A percentile compares a stretch with the other conserved stretches of the same genome.
These are phyloP conservation scores for Beauveria scarabaeidicola DNA, from an alignment of 2,329 filamentous ascomycete genomes.

Conservation along the genomic window DNA sequence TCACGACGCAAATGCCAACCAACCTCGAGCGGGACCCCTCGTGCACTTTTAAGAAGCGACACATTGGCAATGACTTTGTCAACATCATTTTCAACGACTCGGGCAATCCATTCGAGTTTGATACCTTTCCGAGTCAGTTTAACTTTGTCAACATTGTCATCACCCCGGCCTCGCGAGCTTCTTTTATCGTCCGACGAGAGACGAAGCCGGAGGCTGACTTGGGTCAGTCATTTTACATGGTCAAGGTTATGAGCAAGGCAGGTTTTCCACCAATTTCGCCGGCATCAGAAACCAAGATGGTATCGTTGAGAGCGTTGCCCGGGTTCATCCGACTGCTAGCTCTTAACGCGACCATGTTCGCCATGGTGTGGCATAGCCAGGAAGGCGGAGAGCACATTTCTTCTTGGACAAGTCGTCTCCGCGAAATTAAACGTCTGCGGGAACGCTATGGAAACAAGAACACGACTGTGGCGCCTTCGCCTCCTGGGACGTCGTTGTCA, in stretches of 20 bases:
- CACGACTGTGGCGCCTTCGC: conserved; percentile 16
- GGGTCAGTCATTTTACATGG: conserved; percentile 64
- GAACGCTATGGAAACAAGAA: conserved; percentile 52
- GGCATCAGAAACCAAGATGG: conserved; percentile 79
- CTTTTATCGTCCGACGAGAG: conserved; percentile 59
- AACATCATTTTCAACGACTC: conserved; percentile 98
- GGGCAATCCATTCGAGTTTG: conserved; percentile 77
- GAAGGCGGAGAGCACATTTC: conserved; percentile 76
- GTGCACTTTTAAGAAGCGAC: conserved; percentile 79
- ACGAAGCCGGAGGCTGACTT: conserved; percentile 26
- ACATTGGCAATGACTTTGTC: conserved; percentile 96
- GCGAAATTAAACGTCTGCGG: conserved; percentile 74
- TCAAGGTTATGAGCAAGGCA: conserved; percentile 79
- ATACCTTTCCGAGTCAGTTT: conserved; percentile 90
- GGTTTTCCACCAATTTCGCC: conserved; percentile 90
- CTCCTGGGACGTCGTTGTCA: conserved; percentile 19
- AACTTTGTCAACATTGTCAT: conserved; percentile 97
- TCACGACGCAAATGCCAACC: conserved; percentile 96
- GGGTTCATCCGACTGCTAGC: conserved; percentile 81
- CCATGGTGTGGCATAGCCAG: conserved; percentile 74
- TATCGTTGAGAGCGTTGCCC: conserved; percentile 74
- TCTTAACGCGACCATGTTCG: conserved; percentile 89
- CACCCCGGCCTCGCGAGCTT: conserved; percentile 71
- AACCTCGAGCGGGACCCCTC: conserved; percentile 66
- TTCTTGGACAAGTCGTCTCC: conserved; percentile 79